phyloP scores from a whole-genome alignment of 345 rosid genomes.

The Firmiana major region DNA sequence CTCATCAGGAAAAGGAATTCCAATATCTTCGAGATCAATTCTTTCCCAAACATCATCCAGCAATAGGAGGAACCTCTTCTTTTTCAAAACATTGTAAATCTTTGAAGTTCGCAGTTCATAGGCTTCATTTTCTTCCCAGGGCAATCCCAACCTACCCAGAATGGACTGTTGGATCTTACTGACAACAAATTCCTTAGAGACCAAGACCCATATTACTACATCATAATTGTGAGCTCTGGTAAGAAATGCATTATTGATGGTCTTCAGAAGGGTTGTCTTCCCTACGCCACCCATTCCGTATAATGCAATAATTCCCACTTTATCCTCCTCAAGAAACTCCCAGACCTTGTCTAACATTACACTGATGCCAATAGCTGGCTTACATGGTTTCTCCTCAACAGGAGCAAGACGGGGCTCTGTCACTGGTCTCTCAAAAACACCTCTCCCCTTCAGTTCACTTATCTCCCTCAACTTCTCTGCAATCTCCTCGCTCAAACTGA shows the following conservation, averaged over 20 bases:
- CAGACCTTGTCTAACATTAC: conserved; percentile 4
- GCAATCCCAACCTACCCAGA: neutral
- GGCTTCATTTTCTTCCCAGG: neutral
- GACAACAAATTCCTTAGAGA: conserved; percentile 16
- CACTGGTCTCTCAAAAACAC: conserved; percentile 9
- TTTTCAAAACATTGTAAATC: conserved; percentile 6
- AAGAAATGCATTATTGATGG: neutral
- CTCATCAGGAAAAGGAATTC: conserved; percentile 15
- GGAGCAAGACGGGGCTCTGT: conserved; percentile 7
- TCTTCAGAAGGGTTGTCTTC: conserved; percentile 23
- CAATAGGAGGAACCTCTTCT: conserved; percentile 18
- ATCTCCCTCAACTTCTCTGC: conserved; percentile 10
- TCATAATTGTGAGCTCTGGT: neutral
- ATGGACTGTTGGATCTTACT: conserved; percentile 13
- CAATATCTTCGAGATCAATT: conserved; percentile 12
- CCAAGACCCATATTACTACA: conserved; percentile 26
- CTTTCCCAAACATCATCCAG: conserved; percentile 31
- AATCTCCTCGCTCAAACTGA: conserved; percentile 4
- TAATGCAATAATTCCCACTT: conserved; percentile 11
- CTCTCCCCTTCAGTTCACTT: conserved; percentile 9
- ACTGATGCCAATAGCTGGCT: conserved; percentile 9
- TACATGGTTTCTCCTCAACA: conserved; percentile 14
- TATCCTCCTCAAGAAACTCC: conserved; percentile 7
- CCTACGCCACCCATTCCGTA: conserved; percentile 17
- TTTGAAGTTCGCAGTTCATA: neutral